A percentile compares a stretch with the other conserved stretches of the same genome.
These are phyloP conservation scores for Marasmius fiardii DNA, from an alignment of 1,284 basidiomycete species.

Conservation along the genomic window DNA sequence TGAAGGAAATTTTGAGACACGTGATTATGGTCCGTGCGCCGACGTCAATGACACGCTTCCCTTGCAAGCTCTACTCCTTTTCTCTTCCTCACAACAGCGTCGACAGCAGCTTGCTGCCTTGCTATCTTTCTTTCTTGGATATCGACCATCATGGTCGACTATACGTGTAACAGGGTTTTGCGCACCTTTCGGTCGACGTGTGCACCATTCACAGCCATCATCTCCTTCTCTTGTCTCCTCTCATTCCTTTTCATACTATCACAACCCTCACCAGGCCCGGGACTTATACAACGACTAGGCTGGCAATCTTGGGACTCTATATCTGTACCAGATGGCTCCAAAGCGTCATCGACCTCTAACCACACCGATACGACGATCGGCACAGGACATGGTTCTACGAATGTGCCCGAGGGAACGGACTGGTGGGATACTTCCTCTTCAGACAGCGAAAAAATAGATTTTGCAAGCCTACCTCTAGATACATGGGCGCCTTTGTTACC, in stretches of 20 bases:
- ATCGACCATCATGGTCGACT: slow-evolving; percentile 20
- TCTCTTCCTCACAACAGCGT: background rate
- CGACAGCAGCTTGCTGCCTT: background rate
- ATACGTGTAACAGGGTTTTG: slow-evolving; percentile 29
- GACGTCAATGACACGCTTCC: too few species aligned
- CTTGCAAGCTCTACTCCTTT: too few species aligned
- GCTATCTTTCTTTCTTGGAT: background rate
- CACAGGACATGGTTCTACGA: slow-evolving; percentile 11
- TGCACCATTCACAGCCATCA: slow-evolving; percentile 54
- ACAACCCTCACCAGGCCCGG: slow-evolving; percentile 71
- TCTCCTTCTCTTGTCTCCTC: slow-evolving; percentile 68
- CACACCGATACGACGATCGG: background rate
- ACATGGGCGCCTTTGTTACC: slow-evolving; percentile 78
- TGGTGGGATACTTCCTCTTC: slow-evolving; percentile 67
- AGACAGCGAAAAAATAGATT: slow-evolving; percentile 40
- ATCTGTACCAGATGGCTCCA: slow-evolving; percentile 17
- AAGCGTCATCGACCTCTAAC: slow-evolving; percentile 11
- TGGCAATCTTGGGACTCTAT: slow-evolving; percentile 90
- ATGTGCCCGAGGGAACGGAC: slow-evolving; percentile 39
- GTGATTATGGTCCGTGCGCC: background rate
- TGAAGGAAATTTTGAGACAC: background rate
- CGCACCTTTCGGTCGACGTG: slow-evolving; percentile 45
- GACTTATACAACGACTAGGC: slow-evolving; percentile 68
- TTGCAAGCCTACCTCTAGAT: slow-evolving; percentile 73
- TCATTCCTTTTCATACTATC: slow-evolving; percentile 75